Base-by-base conservation (phyloP, 208 protist genomes). In the Acanthamoeba quina region DNA sequence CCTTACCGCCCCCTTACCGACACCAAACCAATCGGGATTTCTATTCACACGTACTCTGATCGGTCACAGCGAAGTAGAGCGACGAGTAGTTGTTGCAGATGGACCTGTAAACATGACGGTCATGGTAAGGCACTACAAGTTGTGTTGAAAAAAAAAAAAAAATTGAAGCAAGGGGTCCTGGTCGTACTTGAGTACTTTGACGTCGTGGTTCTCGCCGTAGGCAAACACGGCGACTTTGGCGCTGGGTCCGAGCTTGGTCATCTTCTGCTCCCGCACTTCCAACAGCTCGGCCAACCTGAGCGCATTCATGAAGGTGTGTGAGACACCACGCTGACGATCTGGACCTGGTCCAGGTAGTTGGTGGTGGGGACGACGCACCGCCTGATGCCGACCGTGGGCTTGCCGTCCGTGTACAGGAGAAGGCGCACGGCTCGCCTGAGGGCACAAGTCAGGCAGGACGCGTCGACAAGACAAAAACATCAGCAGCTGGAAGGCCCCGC, bases 31-130 rank as follows among this genome's bases (percentile, higher is more conserved):
- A 37, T 37, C 37, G 37, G 0, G n/a, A 37, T 37, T 37, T 9
- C 26, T 24, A 70, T 34, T 17, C 19, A 24, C 19, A 49, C 72
- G 72, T n/a, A 80, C 72, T 80, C 26, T 80, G 29, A n/a, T 80
- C 72, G 41, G 72, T 80, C 7, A 80, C 72, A 10, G 72, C 72
- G 41, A 80, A 80, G 72, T 80, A 80, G 72, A 80, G 72, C 15
- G 72, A 80, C 15, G 72, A 80, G 72, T 80, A 26, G 41, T 80
- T 52, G 41, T 31, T 80, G 72, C 72, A 80, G 9, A 80, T 80
- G 9, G 72, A 41, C 41, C 72, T 80, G 37, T 47, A 54, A 15
- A n/a, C n/a, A n/a, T n/a, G n/a, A n/a, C n/a, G n/a, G n/a, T n/a
- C n/a, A n/a, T n/a, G n/a, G n/a, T n/a, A n/a, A n/a, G n/a, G n/a